Evolutionary conservation across 148 eudicot species (phyloP).

Genomic region (Rhododendron henanense): DNA sequence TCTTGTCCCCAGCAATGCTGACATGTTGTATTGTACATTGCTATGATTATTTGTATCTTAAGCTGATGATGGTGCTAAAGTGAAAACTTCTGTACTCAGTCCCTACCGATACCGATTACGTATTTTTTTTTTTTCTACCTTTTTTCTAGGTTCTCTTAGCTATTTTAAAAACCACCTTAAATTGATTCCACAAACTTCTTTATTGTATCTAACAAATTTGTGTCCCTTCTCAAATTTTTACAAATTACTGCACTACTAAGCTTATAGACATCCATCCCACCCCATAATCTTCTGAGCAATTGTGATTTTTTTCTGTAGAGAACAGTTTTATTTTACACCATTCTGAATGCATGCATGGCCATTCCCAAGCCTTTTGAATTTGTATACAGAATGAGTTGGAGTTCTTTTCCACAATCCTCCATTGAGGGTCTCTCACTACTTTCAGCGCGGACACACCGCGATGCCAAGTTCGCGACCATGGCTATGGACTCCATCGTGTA

Average conservation of each 20-base stretch:
- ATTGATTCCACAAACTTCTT: not conserved
- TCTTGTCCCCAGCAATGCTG: not conserved
- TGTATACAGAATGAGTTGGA: conserved; percentile 58
- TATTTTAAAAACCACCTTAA: not conserved
- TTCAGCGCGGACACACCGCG: conserved; percentile 74
- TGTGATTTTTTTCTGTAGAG: not conserved
- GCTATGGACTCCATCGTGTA: conserved; percentile 79
- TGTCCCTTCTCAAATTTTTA: not conserved
- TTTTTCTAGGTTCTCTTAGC: not conserved
- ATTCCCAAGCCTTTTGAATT: conserved; percentile 78
- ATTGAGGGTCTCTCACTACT: conserved; percentile 87
- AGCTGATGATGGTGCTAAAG: not conserved
- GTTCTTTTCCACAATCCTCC: conserved; percentile 77
- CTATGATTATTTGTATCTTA: not conserved
- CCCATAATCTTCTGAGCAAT: not conserved
- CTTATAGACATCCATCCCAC: not conserved
- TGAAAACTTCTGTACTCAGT: not conserved
- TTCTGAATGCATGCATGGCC: conserved; percentile 72
- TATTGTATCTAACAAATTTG: not conserved
- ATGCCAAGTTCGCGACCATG: conserved; percentile 87
- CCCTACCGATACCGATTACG: no score
- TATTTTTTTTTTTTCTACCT: not conserved
- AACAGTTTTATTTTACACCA: conserved; percentile 35
- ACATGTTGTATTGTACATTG: not conserved
- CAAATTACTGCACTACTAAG: not conserved